phyloP scores from a whole-genome alignment of 352 stramenopile species.

The Stramenopiles sp. region DNA sequence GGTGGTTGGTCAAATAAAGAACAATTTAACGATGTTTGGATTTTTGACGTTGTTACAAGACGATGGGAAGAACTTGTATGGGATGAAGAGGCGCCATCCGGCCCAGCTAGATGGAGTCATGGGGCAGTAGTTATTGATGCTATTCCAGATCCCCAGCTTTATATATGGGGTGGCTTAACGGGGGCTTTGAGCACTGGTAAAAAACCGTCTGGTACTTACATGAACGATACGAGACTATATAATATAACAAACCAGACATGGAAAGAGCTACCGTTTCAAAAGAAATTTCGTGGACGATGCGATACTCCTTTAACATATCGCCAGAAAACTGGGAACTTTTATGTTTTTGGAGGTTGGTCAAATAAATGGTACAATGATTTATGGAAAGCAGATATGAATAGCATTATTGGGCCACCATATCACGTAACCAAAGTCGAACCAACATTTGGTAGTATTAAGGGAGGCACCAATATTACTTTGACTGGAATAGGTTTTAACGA shows the following conservation, averaged over 20 bases:
- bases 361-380: constrained; percentile 80
- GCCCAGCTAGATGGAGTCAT: constrained; percentile 73
- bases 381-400: constrained; percentile 67
- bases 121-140: constrained; percentile 70
- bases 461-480: constrained; percentile 61
- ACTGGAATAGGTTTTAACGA: constrained; percentile 73
- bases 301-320: constrained; percentile 40
- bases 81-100: constrained; percentile 26
- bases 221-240: constrained; percentile 66
- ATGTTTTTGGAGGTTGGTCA: constrained; percentile 87
- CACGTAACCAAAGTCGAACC: constrained; percentile 68
- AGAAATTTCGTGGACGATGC: constrained; percentile 76
- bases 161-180: constrained; percentile 87
- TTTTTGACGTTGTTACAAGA: constrained; percentile 58
- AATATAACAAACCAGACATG: constrained; percentile 70
- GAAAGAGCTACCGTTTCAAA: constrained; percentile 61
- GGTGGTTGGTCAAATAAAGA: constrained; percentile 83
- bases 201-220: constrained; percentile 48
- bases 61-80: constrained; percentile 57
- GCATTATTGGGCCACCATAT: constrained; percentile 86
- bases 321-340: constrained; percentile 29
- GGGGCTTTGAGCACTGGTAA: constrained; percentile 62
- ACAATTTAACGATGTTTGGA: constrained; percentile 85
- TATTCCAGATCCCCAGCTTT: constrained; percentile 90
- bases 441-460: constrained; percentile 75